Conservation (phyloP, 2,329 filamentous ascomycete genomes). For the Fusarium irregulare region DNA sequence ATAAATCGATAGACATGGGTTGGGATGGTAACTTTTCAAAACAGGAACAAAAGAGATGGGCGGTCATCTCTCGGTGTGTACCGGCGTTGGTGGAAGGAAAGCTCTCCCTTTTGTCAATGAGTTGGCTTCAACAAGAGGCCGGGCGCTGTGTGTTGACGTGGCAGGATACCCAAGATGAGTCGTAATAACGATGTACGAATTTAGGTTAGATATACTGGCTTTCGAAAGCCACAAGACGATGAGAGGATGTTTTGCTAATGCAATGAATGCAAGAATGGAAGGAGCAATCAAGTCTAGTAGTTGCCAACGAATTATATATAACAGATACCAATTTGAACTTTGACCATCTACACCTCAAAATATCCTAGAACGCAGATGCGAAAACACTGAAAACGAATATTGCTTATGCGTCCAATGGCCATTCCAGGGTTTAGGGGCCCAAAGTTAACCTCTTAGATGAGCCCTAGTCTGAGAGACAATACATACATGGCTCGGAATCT, state of each 20-base stretch:
- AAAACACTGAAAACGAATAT: conserved; percentile 11
- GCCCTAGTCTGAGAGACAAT: neutral
- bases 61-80: conserved; percentile 31
- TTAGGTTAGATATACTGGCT: conserved; percentile 27
- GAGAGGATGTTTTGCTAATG: conserved; percentile 16
- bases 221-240: conserved; percentile 1
- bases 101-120: conserved; percentile 18
- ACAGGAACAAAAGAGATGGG: conserved; percentile 20
- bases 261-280: conserved; percentile 42
- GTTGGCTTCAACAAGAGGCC: conserved; percentile 14
- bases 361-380: neutral
- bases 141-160: conserved; percentile 17
- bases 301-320: conserved; percentile 7
- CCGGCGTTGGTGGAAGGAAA: conserved; percentile 39
- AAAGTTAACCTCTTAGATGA: neutral
- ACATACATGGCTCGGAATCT: neutral
- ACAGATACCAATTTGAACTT: neutral
- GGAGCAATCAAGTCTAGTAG: neutral
- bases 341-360: neutral
- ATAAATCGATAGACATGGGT: conserved; percentile 29
- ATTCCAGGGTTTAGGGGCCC: conserved; percentile 4
- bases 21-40: conserved; percentile 26
- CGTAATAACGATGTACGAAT: conserved; percentile 34
- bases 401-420: conserved; percentile 20
- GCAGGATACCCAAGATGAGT: conserved; percentile 37